Conservation (phyloP, 2,329 filamentous ascomycete species). For the Trichoderma sp. region DNA sequence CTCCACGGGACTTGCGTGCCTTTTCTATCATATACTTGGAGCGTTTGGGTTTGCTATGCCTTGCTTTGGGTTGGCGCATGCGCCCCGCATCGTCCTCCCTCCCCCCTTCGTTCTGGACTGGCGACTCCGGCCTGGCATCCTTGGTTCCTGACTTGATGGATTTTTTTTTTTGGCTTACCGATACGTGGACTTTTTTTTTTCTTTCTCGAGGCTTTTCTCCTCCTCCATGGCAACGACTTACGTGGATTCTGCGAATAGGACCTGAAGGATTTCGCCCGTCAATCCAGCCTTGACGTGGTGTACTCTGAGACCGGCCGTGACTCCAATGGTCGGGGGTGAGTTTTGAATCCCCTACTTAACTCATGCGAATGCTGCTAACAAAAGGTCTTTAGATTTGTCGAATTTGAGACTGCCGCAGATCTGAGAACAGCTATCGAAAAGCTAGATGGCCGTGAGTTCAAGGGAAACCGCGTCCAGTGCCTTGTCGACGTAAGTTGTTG, state of each 20-base stretch:
- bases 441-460: slow-evolving; percentile 89
- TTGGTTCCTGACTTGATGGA: slow-evolving; percentile 37
- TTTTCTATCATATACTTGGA: slow-evolving; percentile 32
- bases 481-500: slow-evolving; percentile 70
- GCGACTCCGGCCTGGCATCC: slow-evolving; percentile 28
- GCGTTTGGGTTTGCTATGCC: slow-evolving; percentile 29
- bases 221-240: slow-evolving; percentile 68
- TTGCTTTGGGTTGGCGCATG: slow-evolving; percentile 23
- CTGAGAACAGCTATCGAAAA: slow-evolving; percentile 91
- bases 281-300: slow-evolving; percentile 94
- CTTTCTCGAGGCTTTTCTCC: slow-evolving; percentile 30
- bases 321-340: slow-evolving; percentile 87
- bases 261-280: slow-evolving; percentile 97
- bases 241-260: slow-evolving; percentile 84
- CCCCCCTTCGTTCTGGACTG: slow-evolving; percentile 23
- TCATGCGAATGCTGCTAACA: slow-evolving; percentile 20
- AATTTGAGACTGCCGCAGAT: slow-evolving; percentile 91
- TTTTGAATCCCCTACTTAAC: slow-evolving; percentile 23
- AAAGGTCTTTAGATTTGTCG: slow-evolving; percentile 70
- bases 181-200: slow-evolving; percentile 32
- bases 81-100: slow-evolving; percentile 19
- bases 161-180: slow-evolving; percentile 28
- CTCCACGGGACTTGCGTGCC: slow-evolving; percentile 35
- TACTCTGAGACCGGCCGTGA: slow-evolving; percentile 96
- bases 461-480: slow-evolving; percentile 82